A percentile compares a stretch with the other conserved stretches of the same genome.
Evolutionary conservation across 805 yeast genomes (phyloP).

Genomic region (Candida silvicultrix): DNA sequence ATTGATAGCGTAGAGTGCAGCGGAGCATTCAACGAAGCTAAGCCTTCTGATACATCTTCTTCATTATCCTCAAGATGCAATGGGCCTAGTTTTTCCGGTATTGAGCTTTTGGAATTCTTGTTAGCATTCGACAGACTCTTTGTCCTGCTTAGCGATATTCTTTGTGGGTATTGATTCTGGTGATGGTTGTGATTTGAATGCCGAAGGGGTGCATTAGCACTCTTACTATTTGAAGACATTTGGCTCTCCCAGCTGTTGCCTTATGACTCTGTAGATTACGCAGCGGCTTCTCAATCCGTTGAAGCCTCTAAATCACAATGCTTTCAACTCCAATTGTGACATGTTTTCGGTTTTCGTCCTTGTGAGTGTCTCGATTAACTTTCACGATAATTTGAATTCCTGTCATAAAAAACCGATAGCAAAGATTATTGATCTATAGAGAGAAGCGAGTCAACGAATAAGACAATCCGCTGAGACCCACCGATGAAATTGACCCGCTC

Average conservation of each 20-base stretch:
- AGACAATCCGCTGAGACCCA: too few species aligned
- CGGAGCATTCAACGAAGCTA: conserved; percentile 2
- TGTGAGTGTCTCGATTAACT: background rate
- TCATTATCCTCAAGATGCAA: background rate
- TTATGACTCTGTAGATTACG: too few species aligned
- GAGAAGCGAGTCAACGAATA: too few species aligned
- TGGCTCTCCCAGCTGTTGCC: too few species aligned
- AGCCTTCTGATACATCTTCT: background rate
- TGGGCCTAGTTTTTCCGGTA: background rate
- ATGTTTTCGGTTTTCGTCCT: background rate
- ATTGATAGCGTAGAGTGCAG: conserved; percentile 2
- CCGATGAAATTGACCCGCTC: too few species aligned
- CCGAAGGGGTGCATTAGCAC: background rate
- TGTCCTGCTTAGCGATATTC: conserved; percentile 1
- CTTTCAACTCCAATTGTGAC: background rate
- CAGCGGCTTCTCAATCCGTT: too few species aligned
- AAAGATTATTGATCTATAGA: too few species aligned
- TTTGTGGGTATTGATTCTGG: background rate
- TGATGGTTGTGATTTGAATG: background rate
- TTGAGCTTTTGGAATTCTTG: background rate
- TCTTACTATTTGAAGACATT: background rate
- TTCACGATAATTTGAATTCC: background rate
- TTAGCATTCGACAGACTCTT: conserved; percentile 1
- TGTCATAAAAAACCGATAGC: background rate
- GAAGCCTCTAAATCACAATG: too few species aligned